Base-by-base conservation (phyloP, 2,329 filamentous ascomycete species). In the Fusarium sp. region DNA sequence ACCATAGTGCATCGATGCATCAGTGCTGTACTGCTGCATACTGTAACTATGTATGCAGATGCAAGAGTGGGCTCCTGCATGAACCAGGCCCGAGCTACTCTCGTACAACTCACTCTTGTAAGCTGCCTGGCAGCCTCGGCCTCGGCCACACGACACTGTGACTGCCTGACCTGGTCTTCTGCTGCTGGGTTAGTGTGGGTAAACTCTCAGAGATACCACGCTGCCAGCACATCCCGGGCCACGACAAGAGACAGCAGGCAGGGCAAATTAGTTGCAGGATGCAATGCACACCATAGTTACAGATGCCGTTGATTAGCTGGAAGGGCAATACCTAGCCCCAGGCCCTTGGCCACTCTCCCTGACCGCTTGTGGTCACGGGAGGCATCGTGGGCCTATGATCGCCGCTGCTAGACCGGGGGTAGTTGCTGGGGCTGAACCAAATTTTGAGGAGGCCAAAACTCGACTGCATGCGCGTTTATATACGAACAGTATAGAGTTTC, bases 211-310 rank as follows among this genome's bases (percentile, higher is more conserved):
- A 50, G 63, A 62, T 52, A 51, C 55, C 45, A 61, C 62, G 26
- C 48, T 68, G 68, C 70, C 70, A 71, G 56, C 70, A 58, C 70
- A 73, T 71, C 70, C 67, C 55, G 58, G 57, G 21, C 56, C 61
- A 58, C 53, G 44, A 65, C 62, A 57, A 60, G 49, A 64, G 64
- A 56, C 46, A 70, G 47, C 51, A 51, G 67, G 65, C 64, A 72
- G 55, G 71, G 63, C 56, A 61, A 56, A 69, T 74, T 74, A 75
- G 72, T 60, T 74, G 73, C 73, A 74, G 72, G 65, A 74, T 56
- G 73, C 67, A 74, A 75, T 75, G 73, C 73, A 74, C 74, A 71
- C 73, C 73, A 74, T 74, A 74, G 60, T 60, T 72, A 75, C 72
- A 73, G 68, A 68, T 57, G 68, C 59, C 62, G 48, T 57, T 72